Base-by-base conservation (phyloP, 345 rosid species). In the Hibiscus tridactylites region DNA sequence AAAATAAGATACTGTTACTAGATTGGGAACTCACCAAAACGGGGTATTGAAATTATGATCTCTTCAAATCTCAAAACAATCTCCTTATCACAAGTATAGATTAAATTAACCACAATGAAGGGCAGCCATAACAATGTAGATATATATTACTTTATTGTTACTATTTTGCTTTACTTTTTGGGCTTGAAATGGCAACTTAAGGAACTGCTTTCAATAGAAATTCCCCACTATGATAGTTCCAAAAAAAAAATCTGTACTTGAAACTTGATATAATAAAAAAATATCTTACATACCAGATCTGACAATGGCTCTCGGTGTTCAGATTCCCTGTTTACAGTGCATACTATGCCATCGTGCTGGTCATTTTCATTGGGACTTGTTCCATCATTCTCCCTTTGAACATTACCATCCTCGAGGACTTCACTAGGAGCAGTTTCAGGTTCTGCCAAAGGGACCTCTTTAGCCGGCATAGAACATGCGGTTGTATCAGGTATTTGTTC, bases 401-500 rank as follows among this genome's bases (percentile, higher is more conserved):
- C 57, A 44, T 24, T 68, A 68, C 49, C 76, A 63, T 57, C 75
- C 28, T 73, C 76, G 17, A 9, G 58, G 21, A 58, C 52, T 63
- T 58, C 72, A 42, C 26, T 49, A 73, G 17, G 39, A 61, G 74
- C 80, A 69, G 50, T 70, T 29, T 17, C 63, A 64, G 70, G 21
- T 44, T 19, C 21, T 59, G 72, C 70, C 28, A 64, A 37, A 28
- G 28, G 81, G 62, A 37, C 67, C 24, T 74, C 73, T 73, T 64
- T 76, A 70, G 70, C 71, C 73, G 72, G 76, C 13, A 49, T 57
- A 57, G 72, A 52, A 58, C 50, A 46, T 33, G 53, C 52, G 44
- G 75, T 58, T 46, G 9, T 49, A 72, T 35, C 65, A 62, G 73
- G 44, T 71, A 21, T 16, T 65, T 73, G 73, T 65, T 74, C 78